These are phyloP conservation scores for Melanomma pulvis-pyrius DNA, from an alignment of 495 filamentous ascomycete species.

Conservation along the genomic window DNA sequence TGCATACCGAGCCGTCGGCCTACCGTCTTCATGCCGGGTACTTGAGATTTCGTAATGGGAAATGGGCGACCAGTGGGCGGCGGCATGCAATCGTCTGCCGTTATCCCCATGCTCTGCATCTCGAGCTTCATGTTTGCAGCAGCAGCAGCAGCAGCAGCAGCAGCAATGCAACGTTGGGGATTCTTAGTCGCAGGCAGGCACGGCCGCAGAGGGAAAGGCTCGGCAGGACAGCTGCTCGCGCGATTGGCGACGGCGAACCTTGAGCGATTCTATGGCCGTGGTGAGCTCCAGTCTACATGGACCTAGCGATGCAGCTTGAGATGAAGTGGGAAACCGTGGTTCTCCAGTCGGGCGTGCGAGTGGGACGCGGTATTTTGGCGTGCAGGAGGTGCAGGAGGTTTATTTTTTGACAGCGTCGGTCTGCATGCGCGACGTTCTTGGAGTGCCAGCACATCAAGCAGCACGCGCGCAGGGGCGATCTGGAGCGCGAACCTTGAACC, in stretches of 20 bases:
- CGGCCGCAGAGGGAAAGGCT: conserved; percentile 24
- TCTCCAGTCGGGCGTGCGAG: conserved; percentile 11
- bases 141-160: too few species aligned
- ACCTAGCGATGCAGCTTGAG: conserved; percentile 29
- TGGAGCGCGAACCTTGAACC: conserved; percentile 13
- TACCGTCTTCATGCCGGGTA: neutral
- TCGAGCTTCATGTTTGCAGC: conserved; percentile 11
- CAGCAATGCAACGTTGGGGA: conserved; percentile 3
- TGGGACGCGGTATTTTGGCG: conserved; percentile 34
- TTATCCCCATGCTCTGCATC: neutral
- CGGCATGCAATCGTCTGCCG: conserved; percentile 16
- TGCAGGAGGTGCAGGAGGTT: conserved; percentile 17
- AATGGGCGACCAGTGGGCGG: conserved; percentile 5
- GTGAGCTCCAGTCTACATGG: conserved; percentile 23
- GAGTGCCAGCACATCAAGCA: conserved; percentile 33
- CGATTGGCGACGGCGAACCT: conserved; percentile 10
- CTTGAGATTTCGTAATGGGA: conserved; percentile 14
- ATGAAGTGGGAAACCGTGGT: conserved; percentile 35
- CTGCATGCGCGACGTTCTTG: conserved; percentile 32
- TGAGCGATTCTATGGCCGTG: neutral
- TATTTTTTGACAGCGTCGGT: conserved; percentile 20
- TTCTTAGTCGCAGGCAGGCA: conserved; percentile 20
- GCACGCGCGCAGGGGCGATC: conserved; percentile 30
- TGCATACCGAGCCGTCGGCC: too few species aligned
- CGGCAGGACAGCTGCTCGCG: neutral